These are phyloP conservation scores for Fusarium decemcellulare DNA, from an alignment of 2,329 filamentous ascomycete genomes.

Conservation along the genomic window DNA sequence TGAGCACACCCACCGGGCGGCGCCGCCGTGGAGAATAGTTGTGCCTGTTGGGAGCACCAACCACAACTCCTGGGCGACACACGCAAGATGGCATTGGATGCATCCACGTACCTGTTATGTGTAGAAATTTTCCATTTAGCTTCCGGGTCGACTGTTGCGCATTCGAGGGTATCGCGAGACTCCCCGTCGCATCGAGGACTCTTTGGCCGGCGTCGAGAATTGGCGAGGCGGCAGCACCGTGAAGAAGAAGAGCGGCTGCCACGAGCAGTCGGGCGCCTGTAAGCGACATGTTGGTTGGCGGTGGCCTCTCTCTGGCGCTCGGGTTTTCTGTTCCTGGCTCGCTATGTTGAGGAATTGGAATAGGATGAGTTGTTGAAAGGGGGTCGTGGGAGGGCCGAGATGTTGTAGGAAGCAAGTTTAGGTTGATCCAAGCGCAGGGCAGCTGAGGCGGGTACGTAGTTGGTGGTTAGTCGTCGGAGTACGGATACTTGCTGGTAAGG, in stretches of 20 bases:
- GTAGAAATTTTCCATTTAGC: slow-evolving; percentile 83
- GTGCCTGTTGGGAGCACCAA: slow-evolving; percentile 19
- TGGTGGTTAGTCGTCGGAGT: no score
- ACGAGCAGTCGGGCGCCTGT: slow-evolving; percentile 48
- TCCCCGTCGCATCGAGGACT: slow-evolving; percentile 31
- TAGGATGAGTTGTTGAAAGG: neutral
- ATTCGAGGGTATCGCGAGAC: slow-evolving; percentile 29
- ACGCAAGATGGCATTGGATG: neutral
- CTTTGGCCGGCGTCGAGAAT: slow-evolving; percentile 36
- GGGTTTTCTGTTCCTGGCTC: neutral
- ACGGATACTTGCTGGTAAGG: neutral
- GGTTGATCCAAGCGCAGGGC: slow-evolving; percentile 1
- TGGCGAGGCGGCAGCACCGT: slow-evolving; percentile 42
- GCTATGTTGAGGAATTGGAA: neutral
- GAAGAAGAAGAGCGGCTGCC: slow-evolving; percentile 45
- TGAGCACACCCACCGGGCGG: slow-evolving; percentile 14
- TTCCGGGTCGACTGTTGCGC: slow-evolving; percentile 54
- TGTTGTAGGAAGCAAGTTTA: slow-evolving; percentile 12
- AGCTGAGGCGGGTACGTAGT: slow-evolving; percentile 1
- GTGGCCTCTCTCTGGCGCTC: neutral
- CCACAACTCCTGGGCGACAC: slow-evolving; percentile 10
- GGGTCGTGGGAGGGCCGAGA: slow-evolving; percentile 1
- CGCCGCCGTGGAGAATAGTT: neutral
- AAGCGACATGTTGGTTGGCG: slow-evolving; percentile 39
- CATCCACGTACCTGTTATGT: slow-evolving; percentile 81